Conservation (phyloP, 1,139 yeast species). For the Blastobotrys proliferans region DNA sequence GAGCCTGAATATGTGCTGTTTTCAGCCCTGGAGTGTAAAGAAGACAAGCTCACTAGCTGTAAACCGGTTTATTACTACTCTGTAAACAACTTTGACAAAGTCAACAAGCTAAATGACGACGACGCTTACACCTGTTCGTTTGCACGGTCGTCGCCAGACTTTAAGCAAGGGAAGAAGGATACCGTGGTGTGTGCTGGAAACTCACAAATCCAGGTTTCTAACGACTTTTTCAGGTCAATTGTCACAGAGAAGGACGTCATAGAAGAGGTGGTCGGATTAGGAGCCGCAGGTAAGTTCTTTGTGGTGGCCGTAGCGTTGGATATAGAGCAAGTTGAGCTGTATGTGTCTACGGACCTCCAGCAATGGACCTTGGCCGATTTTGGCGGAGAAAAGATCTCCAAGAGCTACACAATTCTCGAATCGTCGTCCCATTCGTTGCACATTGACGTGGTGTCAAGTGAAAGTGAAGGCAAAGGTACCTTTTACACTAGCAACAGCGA, state of each 20-base stretch:
- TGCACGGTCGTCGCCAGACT: slow-evolving; percentile 39
- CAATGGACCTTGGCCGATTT: slow-evolving; percentile 52
- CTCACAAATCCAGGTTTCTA: slow-evolving; percentile 43
- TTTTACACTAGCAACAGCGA: slow-evolving; percentile 60
- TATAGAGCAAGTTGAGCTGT: slow-evolving; percentile 41
- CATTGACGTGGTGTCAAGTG: slow-evolving; percentile 42
- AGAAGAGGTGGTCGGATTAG: slow-evolving; percentile 43
- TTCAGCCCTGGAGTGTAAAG: slow-evolving; percentile 39
- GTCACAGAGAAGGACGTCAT: slow-evolving; percentile 21
- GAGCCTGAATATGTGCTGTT: slow-evolving; percentile 43
- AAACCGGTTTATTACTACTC: slow-evolving; percentile 44
- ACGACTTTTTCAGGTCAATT: slow-evolving; percentile 36
- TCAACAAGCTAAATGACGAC: slow-evolving; percentile 35
- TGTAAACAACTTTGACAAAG: slow-evolving; percentile 50
- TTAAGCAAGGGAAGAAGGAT: slow-evolving; percentile 40
- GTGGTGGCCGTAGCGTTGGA: slow-evolving; percentile 46
- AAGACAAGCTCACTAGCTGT: slow-evolving; percentile 38
- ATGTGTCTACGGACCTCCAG: slow-evolving; percentile 56
- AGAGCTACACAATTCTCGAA: slow-evolving; percentile 49
- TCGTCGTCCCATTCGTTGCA: slow-evolving; percentile 56
- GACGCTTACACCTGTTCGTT: slow-evolving; percentile 44
- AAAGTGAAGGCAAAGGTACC: slow-evolving; percentile 37
- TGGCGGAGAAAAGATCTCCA: slow-evolving; percentile 38
- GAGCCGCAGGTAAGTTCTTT: slow-evolving; percentile 49
- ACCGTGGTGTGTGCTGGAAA: slow-evolving; percentile 50